Conservation (phyloP, 768 basidiomycete genomes). For the Candolleomyces efflorescens region DNA sequence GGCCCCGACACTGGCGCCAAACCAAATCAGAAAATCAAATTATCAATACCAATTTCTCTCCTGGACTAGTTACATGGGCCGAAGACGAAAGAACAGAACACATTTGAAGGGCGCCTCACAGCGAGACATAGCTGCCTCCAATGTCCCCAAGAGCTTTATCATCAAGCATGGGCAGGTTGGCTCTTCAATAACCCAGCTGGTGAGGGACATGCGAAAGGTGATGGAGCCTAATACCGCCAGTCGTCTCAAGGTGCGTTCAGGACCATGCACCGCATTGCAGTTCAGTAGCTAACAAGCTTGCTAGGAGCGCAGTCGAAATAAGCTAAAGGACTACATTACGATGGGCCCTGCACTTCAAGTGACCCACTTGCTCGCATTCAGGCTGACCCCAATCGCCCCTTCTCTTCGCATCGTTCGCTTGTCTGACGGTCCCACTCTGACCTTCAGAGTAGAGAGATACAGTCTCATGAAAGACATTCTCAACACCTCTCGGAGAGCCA, state of each 20-base stretch:
- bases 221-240: slow-evolving; percentile 99
- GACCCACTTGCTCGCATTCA: slow-evolving; percentile 90
- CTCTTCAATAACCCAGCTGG: slow-evolving; percentile 79
- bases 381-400: slow-evolving; percentile 79
- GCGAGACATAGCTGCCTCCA: slow-evolving; percentile 26
- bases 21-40: slow-evolving; percentile 15
- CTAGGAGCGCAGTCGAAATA: slow-evolving; percentile 88
- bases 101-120: slow-evolving; percentile 62
- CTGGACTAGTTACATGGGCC: slow-evolving; percentile 47
- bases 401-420: slow-evolving; percentile 84
- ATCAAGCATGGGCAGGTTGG: slow-evolving; percentile 96
- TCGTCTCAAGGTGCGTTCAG: slow-evolving; percentile 66
- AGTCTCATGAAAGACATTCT: slow-evolving; percentile 84
- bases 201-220: slow-evolving; percentile 88
- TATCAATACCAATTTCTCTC: slow-evolving; percentile 7
- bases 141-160: slow-evolving; percentile 86
- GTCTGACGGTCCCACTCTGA: slow-evolving; percentile 89
- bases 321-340: slow-evolving; percentile 89
- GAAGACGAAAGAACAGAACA: slow-evolving; percentile 74
- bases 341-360: slow-evolving; percentile 90
- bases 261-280: background rate
- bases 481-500: slow-evolving; percentile 58
- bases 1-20: slow-evolving; percentile 14
- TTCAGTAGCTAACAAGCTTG: slow-evolving; percentile 7
- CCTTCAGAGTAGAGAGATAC: slow-evolving; percentile 90